Evolutionary conservation across 164 flowering plant species (phyloP).

Genomic region (Stephania japonica): DNA sequence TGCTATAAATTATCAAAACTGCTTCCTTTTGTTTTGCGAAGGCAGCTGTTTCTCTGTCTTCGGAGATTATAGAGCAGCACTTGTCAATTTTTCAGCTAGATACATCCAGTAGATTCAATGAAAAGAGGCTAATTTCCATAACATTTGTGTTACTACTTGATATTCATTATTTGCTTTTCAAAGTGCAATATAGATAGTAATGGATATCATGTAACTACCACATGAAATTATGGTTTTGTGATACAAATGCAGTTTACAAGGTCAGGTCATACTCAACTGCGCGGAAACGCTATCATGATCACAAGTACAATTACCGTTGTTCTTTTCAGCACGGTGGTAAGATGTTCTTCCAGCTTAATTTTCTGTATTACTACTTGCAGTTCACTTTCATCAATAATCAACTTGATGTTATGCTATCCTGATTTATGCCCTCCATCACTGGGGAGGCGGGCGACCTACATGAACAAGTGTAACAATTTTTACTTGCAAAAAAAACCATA

Average conservation of each 20-base stretch:
- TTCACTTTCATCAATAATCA: neutral
- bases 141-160: no score
- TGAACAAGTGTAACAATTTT: neutral
- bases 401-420: neutral
- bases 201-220: neutral
- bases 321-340: conserved; percentile 95
- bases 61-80: no score
- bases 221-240: neutral
- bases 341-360: conserved; percentile 15
- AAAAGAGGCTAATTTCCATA: no score
- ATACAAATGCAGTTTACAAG: conserved; percentile 60
- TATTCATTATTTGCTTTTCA: no score
- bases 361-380: neutral
- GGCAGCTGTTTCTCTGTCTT: no score
- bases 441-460: neutral
- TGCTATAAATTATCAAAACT: no score
- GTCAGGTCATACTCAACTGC: conserved; percentile 59
- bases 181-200: neutral
- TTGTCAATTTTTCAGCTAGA: no score
- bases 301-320: conserved; percentile 93
- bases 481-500: no score
- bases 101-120: no score
- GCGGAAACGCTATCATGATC: conserved; percentile 78
- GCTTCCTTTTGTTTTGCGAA: no score
- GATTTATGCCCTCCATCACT: neutral